Conservation (phyloP, 139 green algal genomes). For the Limnomonas spitsbergensis region DNA sequence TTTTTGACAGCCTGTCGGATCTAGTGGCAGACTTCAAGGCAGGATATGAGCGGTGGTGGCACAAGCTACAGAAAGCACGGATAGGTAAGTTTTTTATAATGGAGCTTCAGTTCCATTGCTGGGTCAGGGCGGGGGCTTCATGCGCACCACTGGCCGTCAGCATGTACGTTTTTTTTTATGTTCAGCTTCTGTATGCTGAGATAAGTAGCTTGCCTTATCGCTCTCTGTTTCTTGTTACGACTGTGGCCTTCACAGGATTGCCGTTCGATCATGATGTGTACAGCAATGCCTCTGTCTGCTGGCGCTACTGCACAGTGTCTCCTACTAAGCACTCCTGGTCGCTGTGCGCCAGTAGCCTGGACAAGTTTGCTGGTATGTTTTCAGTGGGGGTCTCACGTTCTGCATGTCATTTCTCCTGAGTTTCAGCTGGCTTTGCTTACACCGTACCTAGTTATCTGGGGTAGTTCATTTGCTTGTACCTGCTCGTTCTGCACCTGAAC, state of each 20-base stretch:
- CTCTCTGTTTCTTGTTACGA: background rate
- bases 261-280: conserved; percentile 49
- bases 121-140: background rate
- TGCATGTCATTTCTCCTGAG: too few species aligned
- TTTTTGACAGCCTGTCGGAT: conserved; percentile 41
- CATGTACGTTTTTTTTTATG: conserved; percentile 1
- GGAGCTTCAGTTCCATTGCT: too few species aligned
- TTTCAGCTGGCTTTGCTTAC: too few species aligned
- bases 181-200: background rate
- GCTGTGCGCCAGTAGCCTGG: background rate
- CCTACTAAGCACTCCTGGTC: conserved; percentile 1
- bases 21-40: conserved; percentile 52
- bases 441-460: too few species aligned
- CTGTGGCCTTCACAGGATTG: conserved; percentile 49
- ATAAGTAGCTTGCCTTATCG: background rate
- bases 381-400: too few species aligned
- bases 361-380: background rate
- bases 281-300: conserved; percentile 46
- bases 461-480: too few species aligned
- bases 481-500: too few species aligned
- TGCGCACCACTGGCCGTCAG: background rate
- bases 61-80: conserved; percentile 27
- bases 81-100: background rate
- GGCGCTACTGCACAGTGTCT: conserved; percentile 30
- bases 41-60: conserved; percentile 48